A percentile compares a stretch with the other conserved stretches of the same genome.
Evolutionary conservation across 306 rosid genomes (phyloP).

Genomic region (Bauhinia variegata): DNA sequence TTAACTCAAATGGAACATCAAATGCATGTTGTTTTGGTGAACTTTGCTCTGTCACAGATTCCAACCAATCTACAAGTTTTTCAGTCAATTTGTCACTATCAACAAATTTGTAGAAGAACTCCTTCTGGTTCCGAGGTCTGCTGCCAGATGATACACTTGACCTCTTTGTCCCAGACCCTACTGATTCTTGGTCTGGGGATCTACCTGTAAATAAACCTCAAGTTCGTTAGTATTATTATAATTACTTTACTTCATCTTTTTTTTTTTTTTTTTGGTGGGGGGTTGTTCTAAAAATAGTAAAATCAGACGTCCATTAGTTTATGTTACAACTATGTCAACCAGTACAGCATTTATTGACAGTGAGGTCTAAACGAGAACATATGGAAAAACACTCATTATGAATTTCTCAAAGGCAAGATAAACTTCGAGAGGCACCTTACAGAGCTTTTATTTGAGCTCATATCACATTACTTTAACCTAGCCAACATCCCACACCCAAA

Average conservation of each 20-base stretch:
- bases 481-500: too few species aligned
- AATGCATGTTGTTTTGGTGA: constrained; percentile 58
- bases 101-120: constrained; percentile 75
- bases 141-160: constrained; percentile 82
- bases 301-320: constrained; percentile 27
- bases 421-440: constrained; percentile 6
- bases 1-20: constrained; percentile 89
- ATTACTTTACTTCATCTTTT: background rate
- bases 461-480: too few species aligned
- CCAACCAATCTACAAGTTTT: constrained; percentile 82
- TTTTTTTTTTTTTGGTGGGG: too few species aligned
- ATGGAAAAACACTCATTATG: background rate
- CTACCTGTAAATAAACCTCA: constrained; percentile 60
- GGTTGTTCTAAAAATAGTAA: constrained; percentile 21
- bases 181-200: constrained; percentile 86
- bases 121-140: constrained; percentile 73
- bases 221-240: constrained; percentile 29
- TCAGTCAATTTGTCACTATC: constrained; percentile 62
- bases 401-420: constrained; percentile 1
- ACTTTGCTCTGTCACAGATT: constrained; percentile 50
- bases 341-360: constrained; percentile 5
- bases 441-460: background rate
- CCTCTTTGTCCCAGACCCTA: constrained; percentile 90
- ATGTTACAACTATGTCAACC: constrained; percentile 18
- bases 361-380: constrained; percentile 7